Evolutionary conservation across 108 stramenopile species (phyloP).

Genomic region (Aurantiochytrium sp.): DNA sequence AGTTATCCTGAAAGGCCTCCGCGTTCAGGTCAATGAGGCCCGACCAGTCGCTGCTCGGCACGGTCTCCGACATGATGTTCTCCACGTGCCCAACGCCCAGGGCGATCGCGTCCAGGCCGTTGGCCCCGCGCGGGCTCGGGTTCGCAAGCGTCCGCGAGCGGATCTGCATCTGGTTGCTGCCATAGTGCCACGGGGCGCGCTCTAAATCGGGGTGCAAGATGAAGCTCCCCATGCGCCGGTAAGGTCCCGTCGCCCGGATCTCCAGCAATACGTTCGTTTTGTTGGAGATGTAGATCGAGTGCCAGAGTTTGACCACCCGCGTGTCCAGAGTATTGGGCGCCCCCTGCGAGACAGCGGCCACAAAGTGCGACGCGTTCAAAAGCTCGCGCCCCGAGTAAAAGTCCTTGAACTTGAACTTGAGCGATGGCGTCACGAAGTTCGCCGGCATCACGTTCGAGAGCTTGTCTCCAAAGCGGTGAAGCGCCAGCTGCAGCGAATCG

Average conservation of each 20-base stretch:
- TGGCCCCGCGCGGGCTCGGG: not conserved
- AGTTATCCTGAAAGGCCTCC: not conserved
- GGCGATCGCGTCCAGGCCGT: not conserved
- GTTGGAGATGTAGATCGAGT: slow-evolving; percentile 21
- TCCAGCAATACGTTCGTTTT: not conserved
- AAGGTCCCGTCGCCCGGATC: not conserved
- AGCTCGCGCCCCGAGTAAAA: not conserved
- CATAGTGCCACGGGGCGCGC: not conserved
- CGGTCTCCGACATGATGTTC: not conserved
- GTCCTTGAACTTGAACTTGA: not conserved
- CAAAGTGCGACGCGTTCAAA: not conserved
- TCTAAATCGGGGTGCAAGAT: not conserved
- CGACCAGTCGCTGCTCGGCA: slow-evolving; percentile 1
- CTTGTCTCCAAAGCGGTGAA: not conserved
- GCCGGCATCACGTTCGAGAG: not conserved
- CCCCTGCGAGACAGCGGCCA: not conserved
- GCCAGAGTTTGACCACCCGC: not conserved
- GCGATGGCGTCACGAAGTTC: not conserved
- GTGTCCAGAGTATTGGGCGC: not conserved
- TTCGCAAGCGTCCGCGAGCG: not conserved
- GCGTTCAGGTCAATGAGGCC: not conserved
- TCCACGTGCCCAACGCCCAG: not conserved
- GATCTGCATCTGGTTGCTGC: not conserved
- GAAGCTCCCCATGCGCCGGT: slow-evolving; percentile 8
- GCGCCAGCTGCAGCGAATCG: not conserved